A percentile compares a stretch with the other conserved stretches of the same genome.
Conservation (phyloP, 140 eudicot genomes). For the Cichorium intybus region DNA sequence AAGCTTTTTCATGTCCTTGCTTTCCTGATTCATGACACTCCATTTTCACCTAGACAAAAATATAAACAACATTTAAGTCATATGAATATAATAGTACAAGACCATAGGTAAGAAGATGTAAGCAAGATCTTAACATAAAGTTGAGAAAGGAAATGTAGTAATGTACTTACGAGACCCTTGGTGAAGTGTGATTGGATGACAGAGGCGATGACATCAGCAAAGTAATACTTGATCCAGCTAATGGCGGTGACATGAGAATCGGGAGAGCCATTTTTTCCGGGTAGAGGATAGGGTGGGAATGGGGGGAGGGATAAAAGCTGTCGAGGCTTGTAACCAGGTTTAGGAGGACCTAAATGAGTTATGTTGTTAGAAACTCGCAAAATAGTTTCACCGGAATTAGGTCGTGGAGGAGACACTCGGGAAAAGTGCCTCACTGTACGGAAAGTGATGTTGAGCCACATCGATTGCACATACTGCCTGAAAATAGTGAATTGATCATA, state of each 20-base stretch:
- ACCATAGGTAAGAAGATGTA: not conserved
- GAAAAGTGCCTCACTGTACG: constrained; percentile 33
- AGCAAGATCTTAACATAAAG: not conserved
- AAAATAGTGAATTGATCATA: not conserved
- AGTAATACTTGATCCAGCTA: constrained; percentile 88
- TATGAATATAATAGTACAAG: no score
- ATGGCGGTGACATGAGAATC: constrained; percentile 63
- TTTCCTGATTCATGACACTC: constrained; percentile 32
- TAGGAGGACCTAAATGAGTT: constrained; percentile 62
- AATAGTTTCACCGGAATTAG: constrained; percentile 33
- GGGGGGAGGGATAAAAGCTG: constrained; percentile 86
- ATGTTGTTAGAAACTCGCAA: constrained; percentile 64
- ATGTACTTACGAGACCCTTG: constrained; percentile 71
- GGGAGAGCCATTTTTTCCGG: constrained; percentile 43
- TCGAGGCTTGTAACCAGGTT: constrained; percentile 65
- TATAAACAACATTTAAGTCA: constrained; percentile 1
- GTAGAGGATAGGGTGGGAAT: constrained; percentile 65
- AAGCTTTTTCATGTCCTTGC: constrained; percentile 23
- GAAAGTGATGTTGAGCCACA: constrained; percentile 31
- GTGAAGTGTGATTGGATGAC: constrained; percentile 69
- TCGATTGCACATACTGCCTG: constrained; percentile 32
- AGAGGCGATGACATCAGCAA: constrained; percentile 51
- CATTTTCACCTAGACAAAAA: constrained; percentile 51
- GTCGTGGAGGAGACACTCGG: constrained; percentile 51
- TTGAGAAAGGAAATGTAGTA: not conserved